Conservation (phyloP, 179 eudicot genomes). For the Silene vulgaris region DNA sequence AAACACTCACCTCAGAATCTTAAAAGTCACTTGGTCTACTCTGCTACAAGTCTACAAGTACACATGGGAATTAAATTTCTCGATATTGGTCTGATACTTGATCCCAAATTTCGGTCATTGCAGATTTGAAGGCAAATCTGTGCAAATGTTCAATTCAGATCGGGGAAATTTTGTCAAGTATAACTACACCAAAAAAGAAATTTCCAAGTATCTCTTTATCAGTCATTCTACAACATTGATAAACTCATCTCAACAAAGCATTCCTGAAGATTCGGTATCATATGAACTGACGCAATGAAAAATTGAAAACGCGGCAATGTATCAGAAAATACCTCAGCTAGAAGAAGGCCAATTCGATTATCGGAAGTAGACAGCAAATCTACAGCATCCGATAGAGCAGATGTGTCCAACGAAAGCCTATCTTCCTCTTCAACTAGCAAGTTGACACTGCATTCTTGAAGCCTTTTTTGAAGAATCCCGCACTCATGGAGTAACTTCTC, state of each 20-base stretch:
- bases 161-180: background rate
- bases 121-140: background rate
- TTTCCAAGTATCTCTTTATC: background rate
- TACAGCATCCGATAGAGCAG: slow-evolving; percentile 55
- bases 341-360: slow-evolving; percentile 70
- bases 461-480: slow-evolving; percentile 58
- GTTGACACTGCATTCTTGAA: slow-evolving; percentile 66
- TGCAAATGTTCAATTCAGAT: no score
- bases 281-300: background rate
- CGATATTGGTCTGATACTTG: background rate
- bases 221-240: background rate
- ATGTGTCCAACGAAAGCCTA: slow-evolving; percentile 48
- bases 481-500: slow-evolving; percentile 65
- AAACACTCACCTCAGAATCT: background rate
- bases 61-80: background rate
- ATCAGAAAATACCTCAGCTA: slow-evolving; percentile 62
- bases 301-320: slow-evolving; percentile 8
- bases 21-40: background rate
- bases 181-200: background rate
- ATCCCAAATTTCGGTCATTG: background rate
- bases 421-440: slow-evolving; percentile 58
- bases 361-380: slow-evolving; percentile 63
- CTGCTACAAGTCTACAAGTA: background rate
- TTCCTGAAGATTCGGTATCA: background rate
- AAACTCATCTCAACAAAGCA: background rate